These are phyloP conservation scores for Plasmodium reichenowi DNA, from an alignment of 169 alveolate genomes.

Conservation along the genomic window DNA sequence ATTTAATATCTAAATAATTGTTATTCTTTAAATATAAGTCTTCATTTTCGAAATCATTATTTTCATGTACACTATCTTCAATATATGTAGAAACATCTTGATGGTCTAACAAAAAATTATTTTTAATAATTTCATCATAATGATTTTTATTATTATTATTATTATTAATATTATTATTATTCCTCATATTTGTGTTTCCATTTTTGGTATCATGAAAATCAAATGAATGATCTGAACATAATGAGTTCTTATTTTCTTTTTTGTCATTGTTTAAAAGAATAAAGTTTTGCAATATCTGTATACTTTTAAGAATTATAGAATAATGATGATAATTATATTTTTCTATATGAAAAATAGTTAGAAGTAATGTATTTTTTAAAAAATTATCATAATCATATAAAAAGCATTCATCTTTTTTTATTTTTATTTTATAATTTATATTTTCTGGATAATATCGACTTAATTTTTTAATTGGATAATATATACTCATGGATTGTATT, in stretches of 20 bases:
- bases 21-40: too few species aligned
- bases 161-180: too few species aligned
- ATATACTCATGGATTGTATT: slow-evolving; percentile 42
- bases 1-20: too few species aligned
- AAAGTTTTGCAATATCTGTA: slow-evolving; percentile 41
- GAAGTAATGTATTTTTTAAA: slow-evolving; percentile 41
- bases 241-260: background rate
- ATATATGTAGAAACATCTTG: too few species aligned
- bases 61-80: too few species aligned
- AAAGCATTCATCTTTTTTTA: slow-evolving; percentile 6
- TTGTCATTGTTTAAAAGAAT: background rate
- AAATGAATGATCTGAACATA: too few species aligned
- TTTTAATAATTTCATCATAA: too few species aligned
- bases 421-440: background rate
- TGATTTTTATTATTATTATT: too few species aligned
- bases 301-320: slow-evolving; percentile 54
- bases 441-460: slow-evolving; percentile 4
- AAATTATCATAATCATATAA: slow-evolving; percentile 33
- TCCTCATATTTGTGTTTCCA: too few species aligned
- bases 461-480: slow-evolving; percentile 64
- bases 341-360: slow-evolving; percentile 27
- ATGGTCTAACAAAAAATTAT: too few species aligned
- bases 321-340: slow-evolving; percentile 68
- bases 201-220: too few species aligned
- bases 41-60: too few species aligned